Evolutionary conservation across 1,284 basidiomycete genomes (phyloP), one percentile per base, ranked within the genome.

Genomic region (Cystobasidium sp.): DNA sequence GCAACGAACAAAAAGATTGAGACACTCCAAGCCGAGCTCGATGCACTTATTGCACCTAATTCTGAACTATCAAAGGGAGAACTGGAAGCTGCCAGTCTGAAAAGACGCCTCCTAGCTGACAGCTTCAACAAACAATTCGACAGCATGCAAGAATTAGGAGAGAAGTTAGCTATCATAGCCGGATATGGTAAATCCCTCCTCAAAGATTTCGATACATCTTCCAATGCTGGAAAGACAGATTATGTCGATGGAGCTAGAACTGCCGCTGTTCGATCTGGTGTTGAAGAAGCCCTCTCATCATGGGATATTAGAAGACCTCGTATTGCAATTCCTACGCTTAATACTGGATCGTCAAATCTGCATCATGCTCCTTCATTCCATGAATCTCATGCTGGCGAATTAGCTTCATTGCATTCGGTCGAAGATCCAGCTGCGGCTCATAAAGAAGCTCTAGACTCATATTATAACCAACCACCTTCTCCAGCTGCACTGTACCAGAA

Each of bases 91-190:
- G 41, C 58, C 3, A 41, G 41, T 39, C 65, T 80, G n/a, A 79
- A 79, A 68, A 70, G 80, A n/a, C 65, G 74, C 22, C 79, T 79
- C 63, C 62, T 81, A 22, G 64, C 78, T 47, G 77, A 78, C 58
- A 65, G 74, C 5, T 80, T 78, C 56, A 31, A 75, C 6, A 46
- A 73, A 16, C 77, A 80, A 62, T 80, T 80, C 43, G 51, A 67
- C 22, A 79, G 78, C 12, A 67, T 79, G 55, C 65, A 75, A 22
- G 79, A 79, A 24, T 65, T 79, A 10, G 80, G 78, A 18, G 80
- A 80, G 65, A 81, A 81, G 69, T 58, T 76, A n/a, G 77, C 77
- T 24, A 75, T 81, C 64, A 63, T 81, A 43, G 75, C 68, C 6
- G 71, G 76, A 46, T 80, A 79, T 61, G 80, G 80, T 24, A 77